Evolutionary conservation across 2,329 filamentous ascomycete genomes (phyloP).

Genomic region (Ampelomyces quisqualis): DNA sequence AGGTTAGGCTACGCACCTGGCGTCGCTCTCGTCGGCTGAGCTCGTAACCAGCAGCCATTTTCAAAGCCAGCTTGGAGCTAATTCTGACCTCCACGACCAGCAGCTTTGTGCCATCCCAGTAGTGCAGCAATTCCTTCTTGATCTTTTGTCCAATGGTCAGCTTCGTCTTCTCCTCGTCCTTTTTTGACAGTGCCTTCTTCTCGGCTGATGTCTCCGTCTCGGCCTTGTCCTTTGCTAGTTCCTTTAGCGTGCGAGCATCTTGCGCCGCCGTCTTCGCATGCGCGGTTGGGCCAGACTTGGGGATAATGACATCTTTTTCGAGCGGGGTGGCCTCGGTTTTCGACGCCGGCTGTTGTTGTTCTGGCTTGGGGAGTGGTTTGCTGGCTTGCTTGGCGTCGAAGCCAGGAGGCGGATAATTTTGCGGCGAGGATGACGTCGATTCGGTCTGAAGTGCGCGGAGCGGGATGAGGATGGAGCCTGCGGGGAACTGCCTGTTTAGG

Average conservation of each 20-base stretch:
- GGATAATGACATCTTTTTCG: slow-evolving; percentile 38
- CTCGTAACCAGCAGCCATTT: slow-evolving; percentile 98
- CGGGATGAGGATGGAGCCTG: slow-evolving; percentile 60
- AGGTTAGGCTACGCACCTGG: slow-evolving; percentile 55
- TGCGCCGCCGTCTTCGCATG: slow-evolving; percentile 51
- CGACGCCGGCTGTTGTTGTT: slow-evolving; percentile 30
- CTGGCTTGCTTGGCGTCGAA: slow-evolving; percentile 90
- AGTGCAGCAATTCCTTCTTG: slow-evolving; percentile 90
- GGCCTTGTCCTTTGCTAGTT: slow-evolving; percentile 63
- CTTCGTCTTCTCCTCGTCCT: slow-evolving; percentile 73
- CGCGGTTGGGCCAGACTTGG: slow-evolving; percentile 45
- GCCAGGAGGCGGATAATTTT: slow-evolving; percentile 75
- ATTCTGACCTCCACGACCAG: slow-evolving; percentile 90
- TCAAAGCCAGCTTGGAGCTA: slow-evolving; percentile 84
- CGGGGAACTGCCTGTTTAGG: slow-evolving; percentile 55
- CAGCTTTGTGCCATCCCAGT: slow-evolving; percentile 98
- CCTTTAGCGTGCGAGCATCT: slow-evolving; percentile 56
- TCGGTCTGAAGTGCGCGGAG: slow-evolving; percentile 58
- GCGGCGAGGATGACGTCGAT: slow-evolving; percentile 51
- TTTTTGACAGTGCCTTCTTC: slow-evolving; percentile 61
- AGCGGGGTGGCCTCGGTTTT: slow-evolving; percentile 24
- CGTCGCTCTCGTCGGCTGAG: slow-evolving; percentile 89
- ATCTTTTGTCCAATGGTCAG: slow-evolving; percentile 87
- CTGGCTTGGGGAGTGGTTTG: slow-evolving; percentile 70
- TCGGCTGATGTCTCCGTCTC: slow-evolving; percentile 50